Evolutionary conservation across 169 alveolate genomes (phyloP).

Genomic region (Sarcocystis neurona): DNA sequence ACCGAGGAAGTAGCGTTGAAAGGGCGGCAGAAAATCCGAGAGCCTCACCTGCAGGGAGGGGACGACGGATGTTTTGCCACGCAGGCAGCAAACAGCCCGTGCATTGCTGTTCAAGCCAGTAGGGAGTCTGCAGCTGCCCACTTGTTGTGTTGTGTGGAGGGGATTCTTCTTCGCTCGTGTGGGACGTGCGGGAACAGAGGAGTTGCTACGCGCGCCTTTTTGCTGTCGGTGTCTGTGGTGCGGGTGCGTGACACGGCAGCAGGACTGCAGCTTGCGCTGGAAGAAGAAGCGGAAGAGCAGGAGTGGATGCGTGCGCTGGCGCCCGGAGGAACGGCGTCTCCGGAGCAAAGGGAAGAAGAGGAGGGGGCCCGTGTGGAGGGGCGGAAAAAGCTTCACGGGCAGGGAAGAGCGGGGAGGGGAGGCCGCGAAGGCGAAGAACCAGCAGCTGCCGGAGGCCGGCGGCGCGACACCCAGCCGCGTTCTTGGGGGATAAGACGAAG

Average conservation of each 20-base stretch:
- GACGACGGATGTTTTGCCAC: no score
- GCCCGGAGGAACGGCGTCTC: background rate
- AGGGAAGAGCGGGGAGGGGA: background rate
- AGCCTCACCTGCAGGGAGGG: no score
- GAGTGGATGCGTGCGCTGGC: background rate
- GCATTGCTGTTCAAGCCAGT: no score
- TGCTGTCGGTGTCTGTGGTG: background rate
- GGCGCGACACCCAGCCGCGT: background rate
- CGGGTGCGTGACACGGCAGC: no score
- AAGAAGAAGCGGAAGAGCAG: background rate
- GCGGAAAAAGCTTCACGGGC: background rate
- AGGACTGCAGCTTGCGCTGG: background rate
- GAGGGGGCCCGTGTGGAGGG: background rate
- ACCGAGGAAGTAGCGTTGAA: no score
- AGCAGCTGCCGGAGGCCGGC: background rate
- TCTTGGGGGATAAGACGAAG: background rate
- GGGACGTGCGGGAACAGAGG: no score
- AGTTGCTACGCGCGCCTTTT: background rate
- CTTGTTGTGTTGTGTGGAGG: no score
- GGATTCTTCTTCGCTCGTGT: no score
- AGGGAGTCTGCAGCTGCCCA: no score
- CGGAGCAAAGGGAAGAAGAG: background rate
- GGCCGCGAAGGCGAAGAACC: background rate
- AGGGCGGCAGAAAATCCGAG: no score
- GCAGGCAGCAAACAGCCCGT: no score